Conservation (phyloP, 768 basidiomycete species). For the Mycena vitilis region DNA sequence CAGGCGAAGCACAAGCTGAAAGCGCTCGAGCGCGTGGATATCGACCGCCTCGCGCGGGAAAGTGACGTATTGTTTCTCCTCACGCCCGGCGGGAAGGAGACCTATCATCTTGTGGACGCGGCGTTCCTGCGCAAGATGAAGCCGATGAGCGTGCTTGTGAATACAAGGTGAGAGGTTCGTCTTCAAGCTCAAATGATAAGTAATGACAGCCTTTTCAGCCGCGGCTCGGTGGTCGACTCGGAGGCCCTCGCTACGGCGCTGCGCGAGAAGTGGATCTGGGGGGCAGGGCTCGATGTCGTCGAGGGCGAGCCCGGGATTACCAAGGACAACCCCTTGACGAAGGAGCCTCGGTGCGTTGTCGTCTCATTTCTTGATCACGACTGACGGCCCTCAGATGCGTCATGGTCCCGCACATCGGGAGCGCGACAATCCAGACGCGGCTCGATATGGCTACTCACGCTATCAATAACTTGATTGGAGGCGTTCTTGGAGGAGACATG, state of each 20-base stretch:
- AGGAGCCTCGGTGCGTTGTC: slow-evolving; percentile 73
- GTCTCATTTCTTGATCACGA: background rate
- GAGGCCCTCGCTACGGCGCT: slow-evolving; percentile 88
- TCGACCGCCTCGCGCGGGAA: slow-evolving; percentile 77
- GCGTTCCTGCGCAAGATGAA: slow-evolving; percentile 88
- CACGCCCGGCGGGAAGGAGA: slow-evolving; percentile 77
- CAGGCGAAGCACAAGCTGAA: slow-evolving; percentile 45
- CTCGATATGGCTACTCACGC: slow-evolving; percentile 84
- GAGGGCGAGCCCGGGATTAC: slow-evolving; percentile 88
- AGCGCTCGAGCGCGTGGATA: slow-evolving; percentile 67
- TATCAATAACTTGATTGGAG: slow-evolving; percentile 74
- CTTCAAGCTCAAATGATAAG: background rate
- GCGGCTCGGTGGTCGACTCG: slow-evolving; percentile 92
- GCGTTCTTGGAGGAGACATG: slow-evolving; percentile 63
- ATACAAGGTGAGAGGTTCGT: slow-evolving; percentile 57
- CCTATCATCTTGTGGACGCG: slow-evolving; percentile 79
- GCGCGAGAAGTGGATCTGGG: slow-evolving; percentile 84
- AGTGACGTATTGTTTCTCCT: slow-evolving; percentile 91
- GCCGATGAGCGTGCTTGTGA: slow-evolving; percentile 83
- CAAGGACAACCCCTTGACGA: slow-evolving; percentile 82
- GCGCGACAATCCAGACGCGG: slow-evolving; percentile 88
- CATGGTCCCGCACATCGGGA: slow-evolving; percentile 91
- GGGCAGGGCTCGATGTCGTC: slow-evolving; percentile 93
- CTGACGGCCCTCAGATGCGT: slow-evolving; percentile 63
- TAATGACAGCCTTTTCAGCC: slow-evolving; percentile 40